Conservation (phyloP, 108 stramenopile species). For the Seminavis robusta region DNA sequence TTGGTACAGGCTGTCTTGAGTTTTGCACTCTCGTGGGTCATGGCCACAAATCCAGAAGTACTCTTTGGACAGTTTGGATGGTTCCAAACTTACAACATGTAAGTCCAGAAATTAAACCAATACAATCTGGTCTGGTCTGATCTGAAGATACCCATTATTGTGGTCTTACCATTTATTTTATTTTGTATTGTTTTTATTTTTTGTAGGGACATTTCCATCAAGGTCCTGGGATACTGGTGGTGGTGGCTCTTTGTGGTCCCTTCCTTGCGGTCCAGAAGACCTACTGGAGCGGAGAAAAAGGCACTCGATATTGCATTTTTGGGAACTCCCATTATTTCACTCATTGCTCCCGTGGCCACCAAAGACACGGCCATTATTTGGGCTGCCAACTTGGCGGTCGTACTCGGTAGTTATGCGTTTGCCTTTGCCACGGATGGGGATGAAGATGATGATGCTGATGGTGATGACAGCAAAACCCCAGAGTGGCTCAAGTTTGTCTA, state of each 20-base stretch:
- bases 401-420: constrained; percentile 68
- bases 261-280: constrained; percentile 83
- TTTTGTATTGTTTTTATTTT: no score
- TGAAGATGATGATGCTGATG: constrained; percentile 37
- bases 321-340: constrained; percentile 80
- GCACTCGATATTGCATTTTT: constrained; percentile 95
- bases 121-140: no score
- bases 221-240: constrained; percentile 95
- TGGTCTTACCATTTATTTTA: no score
- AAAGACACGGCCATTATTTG: constrained; percentile 90
- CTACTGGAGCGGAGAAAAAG: constrained; percentile 86
- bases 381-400: constrained; percentile 74
- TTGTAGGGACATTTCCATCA: constrained; percentile 85
- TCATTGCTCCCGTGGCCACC: constrained; percentile 86
- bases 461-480: constrained; percentile 38
- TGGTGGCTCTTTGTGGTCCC: constrained; percentile 98
- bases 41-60: constrained; percentile 75
- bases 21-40: constrained; percentile 75
- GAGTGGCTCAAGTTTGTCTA: constrained; percentile 85
- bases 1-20: constrained; percentile 87
- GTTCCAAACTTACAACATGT: constrained; percentile 56
- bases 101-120: no score
- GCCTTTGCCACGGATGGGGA: constrained; percentile 43
- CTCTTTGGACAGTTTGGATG: constrained; percentile 74
- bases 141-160: no score